Base-by-base conservation (phyloP, 1,139 yeast species). In the Wickerhamiella pararugosa region DNA sequence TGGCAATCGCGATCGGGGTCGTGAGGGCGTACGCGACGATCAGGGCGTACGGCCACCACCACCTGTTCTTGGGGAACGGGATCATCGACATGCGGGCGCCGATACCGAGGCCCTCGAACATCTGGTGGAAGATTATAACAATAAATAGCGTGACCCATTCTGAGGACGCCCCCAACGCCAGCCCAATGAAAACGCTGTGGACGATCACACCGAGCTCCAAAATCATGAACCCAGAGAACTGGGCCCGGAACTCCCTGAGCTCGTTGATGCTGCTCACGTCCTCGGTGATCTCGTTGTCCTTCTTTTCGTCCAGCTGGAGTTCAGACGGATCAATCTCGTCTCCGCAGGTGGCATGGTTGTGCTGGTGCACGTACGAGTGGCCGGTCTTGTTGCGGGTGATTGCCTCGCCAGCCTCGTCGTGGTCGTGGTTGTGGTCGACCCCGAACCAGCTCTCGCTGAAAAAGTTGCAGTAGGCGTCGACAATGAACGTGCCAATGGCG, bases 101-200 rank as follows among this genome's bases (percentile, higher is more conserved):
- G 53, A 86, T 69, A 53, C 95, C 96, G 43, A 86, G 68, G 44
- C 96, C 96, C 66, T 86, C 96, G 59, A 86, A 86, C 65, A 80
- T 71, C 63, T 86, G 96, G 63, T 86, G 96, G 72, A 86, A 86
- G 2, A 81, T 77, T 43, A 86, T 61, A 11, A 84, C 96, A 52
- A 79, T 71, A 61, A 81, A 86, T 41, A 86, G 66, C 2, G 86
- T 73, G 42, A 66, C 71, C 58, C 83, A 84, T 58, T 83, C 94
- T 48, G 75, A 78, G 9, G 83, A 70, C 21, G 76, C 76, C 3
- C 90, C 84, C 45, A 82, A 65, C 0, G 87, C 69, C 40, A 82
- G 65, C 33, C 94, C 94, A 41, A 81, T 71, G 57, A 82, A 77
- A 2, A 81, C 77, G 2, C 93, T 80, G 62, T 82, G 94, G 70